Evolutionary conservation across 2,329 filamentous ascomycete species (phyloP), one percentile per base, ranked within the genome.

Genomic region (Microthyrium microscopicum): DNA sequence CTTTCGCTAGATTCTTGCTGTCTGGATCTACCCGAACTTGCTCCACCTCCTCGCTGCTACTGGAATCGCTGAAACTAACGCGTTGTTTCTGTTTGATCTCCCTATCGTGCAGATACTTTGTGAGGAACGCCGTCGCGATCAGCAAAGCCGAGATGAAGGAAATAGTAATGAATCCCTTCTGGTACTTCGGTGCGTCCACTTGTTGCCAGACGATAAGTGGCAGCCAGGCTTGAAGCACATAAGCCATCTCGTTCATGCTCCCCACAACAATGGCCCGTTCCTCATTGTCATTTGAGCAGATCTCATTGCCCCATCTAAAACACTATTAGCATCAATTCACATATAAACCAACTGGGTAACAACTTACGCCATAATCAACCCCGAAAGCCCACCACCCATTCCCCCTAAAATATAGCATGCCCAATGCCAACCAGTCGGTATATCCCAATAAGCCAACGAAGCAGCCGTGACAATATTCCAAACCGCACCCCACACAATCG

Each of bases 141-240:
- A 76, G 43, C 2, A 52, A 51, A 0, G 59, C 46, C 0, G 62
- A 58, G 22, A 74, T 45, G 5, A 60, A 56, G 4, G 66, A 52
- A 40, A 64, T 62, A 0, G 70, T 73, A 7, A 69, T 59, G 32
- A 65, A 76, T 0, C 73, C 73, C 42, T 75, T 76, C 1, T 53
- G 56, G 36, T 77, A 78, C 27, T 54, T 41, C 1, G 73, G 73
- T 1, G 64, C 68, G 36, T 77, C 70, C 0, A 72, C 58, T 45
- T 73, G 68, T 51, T 72, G 66, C 73, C 73, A 78, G 7, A 77
- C 62, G 6, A 77, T 46, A 20, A 76, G 58, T 5, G 76, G 76
- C 26, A 81, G 48, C 74, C 74, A 80, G 0, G 73, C 70, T 45
- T 79, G 73, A 27, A 81, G 52, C 2, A 77, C 71, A 39, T 78